Conservation (phyloP, 768 basidiomycete genomes). For the Mycena vulgaris region DNA sequence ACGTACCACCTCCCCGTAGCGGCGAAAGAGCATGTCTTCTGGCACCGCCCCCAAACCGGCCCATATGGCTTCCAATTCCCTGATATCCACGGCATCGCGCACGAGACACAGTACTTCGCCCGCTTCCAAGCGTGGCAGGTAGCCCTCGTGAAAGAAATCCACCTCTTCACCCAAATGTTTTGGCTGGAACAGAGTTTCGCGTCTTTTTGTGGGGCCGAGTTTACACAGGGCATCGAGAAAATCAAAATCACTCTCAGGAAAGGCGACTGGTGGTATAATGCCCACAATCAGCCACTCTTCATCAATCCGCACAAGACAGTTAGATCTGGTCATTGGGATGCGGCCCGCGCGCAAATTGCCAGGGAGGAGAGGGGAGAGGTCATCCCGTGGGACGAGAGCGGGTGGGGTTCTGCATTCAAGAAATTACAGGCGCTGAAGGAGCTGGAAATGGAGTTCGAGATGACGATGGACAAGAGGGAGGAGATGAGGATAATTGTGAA, state of each 20-base stretch:
- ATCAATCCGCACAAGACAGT: constrained; percentile 25
- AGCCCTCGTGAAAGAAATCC: not conserved
- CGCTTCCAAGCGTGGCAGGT: constrained; percentile 19
- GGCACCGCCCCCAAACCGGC: constrained; percentile 7
- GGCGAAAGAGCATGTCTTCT: constrained; percentile 20
- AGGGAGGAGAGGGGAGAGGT: constrained; percentile 13
- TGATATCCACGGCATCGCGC: constrained; percentile 13
- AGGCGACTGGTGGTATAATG: constrained; percentile 29
- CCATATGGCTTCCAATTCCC: constrained; percentile 10
- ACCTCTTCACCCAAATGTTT: constrained; percentile 29
- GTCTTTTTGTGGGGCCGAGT: not conserved
- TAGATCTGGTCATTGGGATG: not conserved
- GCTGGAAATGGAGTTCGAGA: constrained; percentile 29
- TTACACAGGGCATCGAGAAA: constrained; percentile 3
- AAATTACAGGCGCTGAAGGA: constrained; percentile 16
- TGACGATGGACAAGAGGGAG: not conserved
- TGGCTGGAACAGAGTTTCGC: constrained; percentile 21
- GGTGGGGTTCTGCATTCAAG: constrained; percentile 21
- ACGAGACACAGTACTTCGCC: constrained; percentile 7
- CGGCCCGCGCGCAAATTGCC: not conserved
- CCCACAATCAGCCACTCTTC: not conserved
- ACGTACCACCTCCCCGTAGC: constrained; percentile 23
- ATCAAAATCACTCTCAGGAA: constrained; percentile 8
- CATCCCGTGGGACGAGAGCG: not conserved
- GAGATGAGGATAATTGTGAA: constrained; percentile 18